Base-by-base conservation (phyloP, 2,329 filamentous ascomycete species). In the Rutstroemia sydowiana region DNA sequence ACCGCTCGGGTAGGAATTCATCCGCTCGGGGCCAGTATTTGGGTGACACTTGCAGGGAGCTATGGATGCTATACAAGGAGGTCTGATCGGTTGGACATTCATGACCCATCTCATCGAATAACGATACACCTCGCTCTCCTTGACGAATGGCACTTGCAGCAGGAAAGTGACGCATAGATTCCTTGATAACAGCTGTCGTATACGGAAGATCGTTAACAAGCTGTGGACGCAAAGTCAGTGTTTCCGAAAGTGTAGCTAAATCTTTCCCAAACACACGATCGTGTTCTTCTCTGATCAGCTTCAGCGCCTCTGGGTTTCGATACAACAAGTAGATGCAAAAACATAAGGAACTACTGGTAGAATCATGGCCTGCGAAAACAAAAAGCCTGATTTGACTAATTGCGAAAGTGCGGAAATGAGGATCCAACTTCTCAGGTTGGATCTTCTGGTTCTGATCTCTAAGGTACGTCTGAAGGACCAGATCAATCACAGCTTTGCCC, bases 1-100 rank as follows among this genome's bases (percentile, higher is more conserved):
- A 79, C 3, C 75, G 71, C 40, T 77, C 74, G 0, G 71, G 76
- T 3, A 76, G 54, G 59, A 76, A 79, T n/a, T 68, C 64, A 11
- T 68, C 62, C 0, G 74, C 67, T 2, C 71, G 64, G 1, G 66
- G 65, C 71, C 72, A 79, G 58, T 70, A 67, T 2, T 56, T 57
- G 4, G 69, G 65, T 55, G 70, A 68, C 13, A 68, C 66, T 31
- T 75, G 71, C 6, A 59, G 45, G 1, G 37, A 42, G 5, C 44
- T 47, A 18, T 59, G 56, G 11, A 57, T 39, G 3, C 56, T 48
- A 30, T 51, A 52, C 8, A 62, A 13, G 9, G 36, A 39, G 7
- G 36, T 18, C 16, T 39, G 16, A 18, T 39, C 36, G 1, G n/a
- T 16, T 42, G 10, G 52, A 48, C 39, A 21, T 50, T 21, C 46